These are phyloP conservation scores for Tuber borchii DNA, from an alignment of 495 filamentous ascomycete genomes.

Conservation along the genomic window DNA sequence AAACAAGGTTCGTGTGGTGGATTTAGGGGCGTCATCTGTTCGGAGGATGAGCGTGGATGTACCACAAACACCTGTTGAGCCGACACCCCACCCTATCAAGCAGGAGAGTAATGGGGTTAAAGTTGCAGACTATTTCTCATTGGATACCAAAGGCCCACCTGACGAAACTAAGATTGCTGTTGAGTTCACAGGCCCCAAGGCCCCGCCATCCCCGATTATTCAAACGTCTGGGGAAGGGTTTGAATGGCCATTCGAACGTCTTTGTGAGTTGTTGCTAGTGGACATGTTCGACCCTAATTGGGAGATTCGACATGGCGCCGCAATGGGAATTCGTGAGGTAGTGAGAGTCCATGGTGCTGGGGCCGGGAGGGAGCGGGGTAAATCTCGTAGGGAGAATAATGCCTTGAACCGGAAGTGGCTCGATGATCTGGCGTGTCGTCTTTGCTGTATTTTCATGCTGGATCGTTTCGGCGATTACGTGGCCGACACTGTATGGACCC, in stretches of 20 bases:
- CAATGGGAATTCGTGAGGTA: conserved; percentile 89
- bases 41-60: conserved; percentile 61
- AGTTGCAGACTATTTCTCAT: conserved; percentile 71
- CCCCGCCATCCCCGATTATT: conserved; percentile 55
- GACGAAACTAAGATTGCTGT: conserved; percentile 89
- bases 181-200: conserved; percentile 79
- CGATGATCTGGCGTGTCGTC: conserved; percentile 83
- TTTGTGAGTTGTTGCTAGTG: conserved; percentile 86
- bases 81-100: conserved; percentile 66
- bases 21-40: conserved; percentile 56
- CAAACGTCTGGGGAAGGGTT: conserved; percentile 57
- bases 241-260: conserved; percentile 90
- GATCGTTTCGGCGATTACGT: conserved; percentile 97
- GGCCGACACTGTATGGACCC: conserved; percentile 64
- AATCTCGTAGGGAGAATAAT: conserved; percentile 67
- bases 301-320: conserved; percentile 96
- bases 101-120: conserved; percentile 52
- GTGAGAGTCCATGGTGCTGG: conserved; percentile 85
- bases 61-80: conserved; percentile 40
- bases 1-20: conserved; percentile 83
- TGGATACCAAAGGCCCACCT: conserved; percentile 66
- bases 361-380: conserved; percentile 71
- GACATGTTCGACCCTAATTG: conserved; percentile 91
- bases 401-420: conserved; percentile 73
- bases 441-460: conserved; percentile 92